A percentile compares a stretch with the other conserved stretches of the same genome.
Evolutionary conservation across 2,329 filamentous ascomycete genomes (phyloP).

Genomic region (Ceratocystis alfenasii): DNA sequence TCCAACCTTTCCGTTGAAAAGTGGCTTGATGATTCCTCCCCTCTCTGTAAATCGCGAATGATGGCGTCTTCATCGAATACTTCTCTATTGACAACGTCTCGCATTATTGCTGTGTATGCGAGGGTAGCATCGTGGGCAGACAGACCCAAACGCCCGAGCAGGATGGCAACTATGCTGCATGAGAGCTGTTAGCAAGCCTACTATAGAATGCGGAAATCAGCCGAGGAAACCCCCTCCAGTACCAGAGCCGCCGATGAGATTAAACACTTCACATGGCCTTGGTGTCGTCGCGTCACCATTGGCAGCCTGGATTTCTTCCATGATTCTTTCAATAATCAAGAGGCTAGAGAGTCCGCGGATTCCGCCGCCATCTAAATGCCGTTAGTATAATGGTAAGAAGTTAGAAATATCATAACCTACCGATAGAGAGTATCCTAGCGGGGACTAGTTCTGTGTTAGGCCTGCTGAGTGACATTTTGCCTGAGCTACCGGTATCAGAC

Average conservation of each 20-base stretch:
- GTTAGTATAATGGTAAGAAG: too few relatives aligned
- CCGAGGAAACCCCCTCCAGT: slow-evolving; percentile 25
- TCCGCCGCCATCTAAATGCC: slow-evolving; percentile 25
- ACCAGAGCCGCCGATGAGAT: slow-evolving; percentile 28
- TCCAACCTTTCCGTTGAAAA: not conserved
- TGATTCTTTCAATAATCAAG: slow-evolving; percentile 26
- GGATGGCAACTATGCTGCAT: not conserved
- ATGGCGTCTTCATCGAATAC: not conserved
- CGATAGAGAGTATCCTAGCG: too few relatives aligned
- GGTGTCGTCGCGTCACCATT: slow-evolving; percentile 23
- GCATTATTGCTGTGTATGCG: not conserved
- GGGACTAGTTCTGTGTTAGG: too few relatives aligned
- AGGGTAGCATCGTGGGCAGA: not conserved
- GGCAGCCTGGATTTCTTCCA: slow-evolving; percentile 23
- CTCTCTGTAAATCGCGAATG: too few relatives aligned
- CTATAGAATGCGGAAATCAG: not conserved
- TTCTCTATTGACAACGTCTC: not conserved
- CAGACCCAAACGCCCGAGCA: not conserved
- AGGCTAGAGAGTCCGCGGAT: slow-evolving; percentile 27
- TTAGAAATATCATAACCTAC: too few relatives aligned
- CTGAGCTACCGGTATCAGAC: too few relatives aligned
- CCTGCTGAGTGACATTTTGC: too few relatives aligned
- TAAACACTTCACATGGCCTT: slow-evolving; percentile 26
- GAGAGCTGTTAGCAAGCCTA: not conserved
- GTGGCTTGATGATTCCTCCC: not conserved